Conservation (phyloP, 345 rosid genomes). For the Carallia pectinifolia region DNA sequence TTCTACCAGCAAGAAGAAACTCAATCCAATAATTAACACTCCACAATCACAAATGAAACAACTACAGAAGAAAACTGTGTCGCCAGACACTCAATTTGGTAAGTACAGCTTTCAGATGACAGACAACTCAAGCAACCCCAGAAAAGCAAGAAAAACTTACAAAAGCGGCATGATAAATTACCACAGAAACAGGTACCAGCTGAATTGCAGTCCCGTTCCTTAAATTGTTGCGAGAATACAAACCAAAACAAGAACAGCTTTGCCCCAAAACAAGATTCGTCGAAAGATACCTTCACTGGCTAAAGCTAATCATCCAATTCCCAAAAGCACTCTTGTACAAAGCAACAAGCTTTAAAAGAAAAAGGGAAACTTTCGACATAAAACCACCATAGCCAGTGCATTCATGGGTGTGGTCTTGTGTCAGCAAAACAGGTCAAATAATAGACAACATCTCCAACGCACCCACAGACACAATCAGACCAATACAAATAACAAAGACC, state of each 20-base stretch:
- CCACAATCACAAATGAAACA: background rate
- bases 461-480: background rate
- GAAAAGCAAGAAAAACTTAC: background rate
- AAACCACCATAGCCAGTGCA: background rate
- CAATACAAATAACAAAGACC: conserved; percentile 4
- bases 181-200: background rate
- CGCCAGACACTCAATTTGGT: background rate
- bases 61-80: background rate
- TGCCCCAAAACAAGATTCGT: no score
- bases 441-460: background rate
- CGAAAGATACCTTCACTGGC: no score
- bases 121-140: background rate
- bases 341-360: no score
- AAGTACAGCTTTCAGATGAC: background rate
- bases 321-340: background rate
- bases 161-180: background rate
- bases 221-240: no score
- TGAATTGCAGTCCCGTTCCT: background rate
- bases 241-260: no score
- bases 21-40: background rate
- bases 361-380: background rate
- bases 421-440: background rate
- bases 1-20: background rate
- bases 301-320: background rate
- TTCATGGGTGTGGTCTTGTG: background rate